Conservation (phyloP, 352 stramenopile genomes). For the Phytophthora aleatoria region DNA sequence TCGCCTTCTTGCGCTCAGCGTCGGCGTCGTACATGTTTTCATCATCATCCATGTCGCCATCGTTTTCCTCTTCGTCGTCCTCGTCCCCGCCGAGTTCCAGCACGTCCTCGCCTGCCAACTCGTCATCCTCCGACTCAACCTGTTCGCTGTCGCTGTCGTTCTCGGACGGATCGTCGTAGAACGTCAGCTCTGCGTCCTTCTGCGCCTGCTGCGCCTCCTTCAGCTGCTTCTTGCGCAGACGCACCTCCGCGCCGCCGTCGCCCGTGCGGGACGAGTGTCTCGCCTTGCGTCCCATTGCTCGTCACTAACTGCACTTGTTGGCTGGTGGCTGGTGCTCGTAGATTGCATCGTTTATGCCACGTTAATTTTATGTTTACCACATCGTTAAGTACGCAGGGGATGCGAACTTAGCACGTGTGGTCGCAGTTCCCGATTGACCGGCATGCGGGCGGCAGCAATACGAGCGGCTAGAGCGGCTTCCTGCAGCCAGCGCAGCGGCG, state of each 20-base stretch:
- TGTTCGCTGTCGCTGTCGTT: slow-evolving; percentile 67
- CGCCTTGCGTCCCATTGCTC: slow-evolving; percentile 70
- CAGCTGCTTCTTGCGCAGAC: slow-evolving; percentile 67
- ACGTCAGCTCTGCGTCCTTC: slow-evolving; percentile 76
- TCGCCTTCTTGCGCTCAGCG: slow-evolving; percentile 69
- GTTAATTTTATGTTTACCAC: not conserved
- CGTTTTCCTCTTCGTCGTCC: slow-evolving; percentile 56
- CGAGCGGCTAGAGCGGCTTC: slow-evolving; percentile 17
- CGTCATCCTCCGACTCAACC: slow-evolving; percentile 64
- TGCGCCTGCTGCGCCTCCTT: slow-evolving; percentile 62
- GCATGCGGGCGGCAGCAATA: slow-evolving; percentile 18
- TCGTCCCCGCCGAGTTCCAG: slow-evolving; percentile 64
- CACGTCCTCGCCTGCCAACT: slow-evolving; percentile 66
- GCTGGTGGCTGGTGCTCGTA: slow-evolving; percentile 24
- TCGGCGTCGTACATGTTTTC: slow-evolving; percentile 61
- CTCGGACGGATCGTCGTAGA: slow-evolving; percentile 85
- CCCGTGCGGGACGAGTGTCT: slow-evolving; percentile 76
- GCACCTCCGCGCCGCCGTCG: slow-evolving; percentile 76
- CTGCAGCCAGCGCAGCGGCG: slow-evolving; percentile 15
- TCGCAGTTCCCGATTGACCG: not conserved
- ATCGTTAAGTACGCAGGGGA: not conserved
- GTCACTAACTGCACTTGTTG: slow-evolving; percentile 3
- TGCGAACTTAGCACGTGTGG: slow-evolving; percentile 21
- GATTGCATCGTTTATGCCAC: not conserved
- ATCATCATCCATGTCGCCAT: slow-evolving; percentile 50